Evolutionary conservation across 129 eudicot species (phyloP).

Genomic region (Tagetes erecta): DNA sequence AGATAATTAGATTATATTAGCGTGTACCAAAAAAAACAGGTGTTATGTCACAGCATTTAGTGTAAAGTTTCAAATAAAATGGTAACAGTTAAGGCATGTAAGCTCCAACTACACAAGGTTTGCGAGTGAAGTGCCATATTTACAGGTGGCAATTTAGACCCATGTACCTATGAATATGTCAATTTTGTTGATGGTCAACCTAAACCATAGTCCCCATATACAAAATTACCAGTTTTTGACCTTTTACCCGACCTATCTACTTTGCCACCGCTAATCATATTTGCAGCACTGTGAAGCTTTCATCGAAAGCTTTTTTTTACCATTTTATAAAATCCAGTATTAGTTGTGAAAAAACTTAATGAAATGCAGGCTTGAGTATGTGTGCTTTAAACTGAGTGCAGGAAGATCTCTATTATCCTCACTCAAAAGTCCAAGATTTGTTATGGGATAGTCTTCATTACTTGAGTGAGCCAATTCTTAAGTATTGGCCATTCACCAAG

Average conservation of each 20-base stretch:
- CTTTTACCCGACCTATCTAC: background rate
- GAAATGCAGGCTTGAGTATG: background rate
- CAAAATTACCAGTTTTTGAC: background rate
- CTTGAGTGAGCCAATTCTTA: slow-evolving; percentile 58
- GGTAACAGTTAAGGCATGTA: background rate
- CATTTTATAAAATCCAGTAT: background rate
- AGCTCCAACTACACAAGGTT: background rate
- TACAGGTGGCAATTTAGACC: background rate
- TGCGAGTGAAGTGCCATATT: background rate
- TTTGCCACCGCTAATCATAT: background rate
- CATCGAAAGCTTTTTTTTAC: background rate
- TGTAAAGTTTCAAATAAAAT: background rate
- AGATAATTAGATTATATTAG: no score
- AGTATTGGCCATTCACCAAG: slow-evolving; percentile 63
- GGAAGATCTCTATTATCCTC: slow-evolving; percentile 75
- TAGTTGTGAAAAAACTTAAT: background rate
- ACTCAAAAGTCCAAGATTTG: slow-evolving; percentile 55
- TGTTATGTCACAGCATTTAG: background rate
- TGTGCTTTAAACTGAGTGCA: slow-evolving; percentile 19
- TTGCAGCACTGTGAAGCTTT: background rate
- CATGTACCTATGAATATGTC: background rate
- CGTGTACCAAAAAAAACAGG: background rate
- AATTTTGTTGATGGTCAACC: background rate
- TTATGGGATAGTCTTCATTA: slow-evolving; percentile 68
- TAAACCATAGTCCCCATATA: background rate